Evolutionary conservation across 345 rosid species (phyloP), one percentile per base, ranked within the genome.

Genomic region (Eucalyptus regnans): DNA sequence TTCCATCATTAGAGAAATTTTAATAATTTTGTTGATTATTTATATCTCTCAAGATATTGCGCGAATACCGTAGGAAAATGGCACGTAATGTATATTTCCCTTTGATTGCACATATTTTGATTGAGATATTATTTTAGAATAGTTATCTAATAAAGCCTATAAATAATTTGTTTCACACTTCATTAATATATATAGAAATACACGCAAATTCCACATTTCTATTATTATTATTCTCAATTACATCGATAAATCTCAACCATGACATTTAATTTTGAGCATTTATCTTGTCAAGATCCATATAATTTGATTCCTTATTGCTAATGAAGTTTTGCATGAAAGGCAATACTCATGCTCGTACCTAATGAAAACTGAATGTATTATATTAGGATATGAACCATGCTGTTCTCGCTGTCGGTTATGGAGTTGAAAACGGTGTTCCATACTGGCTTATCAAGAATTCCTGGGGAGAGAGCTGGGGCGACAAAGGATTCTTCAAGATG

Each of bases 391-490:
- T 96, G 94, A 97, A 97, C 95, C 99, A 97, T 62, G 97, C 99
- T 5, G 96, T 97, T 90, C 87, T 96, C 90, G 98, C 98, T 22
- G 97, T 97, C 43, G 99, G 99, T 25, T 96, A 95, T 89, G 99
- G 99, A 91, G 92, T 96, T 13, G 99, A 96, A 91, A 66, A 93
- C 29, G 98, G 95, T 49, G 92, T 95, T 12, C 96, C 96, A 8
- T 96, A 95, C 89, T 97, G 99, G 99, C 93, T 95, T 54, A 92
- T 96, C 87, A 96, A 97, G 96, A 96, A 97, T 93, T 97, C 99
- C 6, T 95, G 99, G 98, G 99, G 99, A 86, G 92, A 76, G 49
- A 66, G 51, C 31, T 97, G 98, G 99, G 99, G 99, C 4, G 95
- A 93, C 89, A 83, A 93, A 66, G 99, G 99, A 52, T 96, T 96